phyloP scores from a whole-genome alignment of 129 eudicot species.

The Lonicera japonica region DNA sequence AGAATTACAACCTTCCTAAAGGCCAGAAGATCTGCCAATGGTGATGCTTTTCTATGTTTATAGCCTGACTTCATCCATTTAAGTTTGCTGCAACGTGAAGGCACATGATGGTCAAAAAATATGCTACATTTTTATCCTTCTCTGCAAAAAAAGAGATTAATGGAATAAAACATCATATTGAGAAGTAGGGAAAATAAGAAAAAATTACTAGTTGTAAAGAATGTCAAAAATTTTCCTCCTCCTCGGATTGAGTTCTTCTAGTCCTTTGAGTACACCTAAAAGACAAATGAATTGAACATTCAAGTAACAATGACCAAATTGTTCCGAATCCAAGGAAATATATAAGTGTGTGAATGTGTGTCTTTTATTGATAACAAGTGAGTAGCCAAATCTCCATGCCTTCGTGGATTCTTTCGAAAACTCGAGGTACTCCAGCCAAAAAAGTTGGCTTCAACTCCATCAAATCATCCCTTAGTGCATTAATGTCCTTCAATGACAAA shows the following conservation, averaged over 20 bases:
- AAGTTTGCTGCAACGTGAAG: conserved; percentile 57
- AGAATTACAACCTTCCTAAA: conserved; percentile 64
- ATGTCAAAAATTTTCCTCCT: conserved; percentile 74
- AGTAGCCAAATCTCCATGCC: conserved; percentile 30
- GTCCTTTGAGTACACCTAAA: conserved; percentile 76
- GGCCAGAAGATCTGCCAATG: conserved; percentile 84
- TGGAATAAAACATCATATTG: neutral
- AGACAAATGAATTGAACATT: neutral
- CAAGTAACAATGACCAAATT: neutral
- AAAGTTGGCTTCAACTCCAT: conserved; percentile 92
- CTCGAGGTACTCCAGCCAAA: conserved; percentile 97
- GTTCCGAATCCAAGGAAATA: neutral
- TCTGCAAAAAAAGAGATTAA: neutral
- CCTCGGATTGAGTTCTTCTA: conserved; percentile 77
- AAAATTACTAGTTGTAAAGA: conserved; percentile 69
- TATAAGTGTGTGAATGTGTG: too few relatives aligned
- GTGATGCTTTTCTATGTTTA: conserved; percentile 83
- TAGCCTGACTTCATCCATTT: conserved; percentile 83
- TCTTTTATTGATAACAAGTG: conserved; percentile 1
- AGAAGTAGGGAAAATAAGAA: conserved; percentile 1
- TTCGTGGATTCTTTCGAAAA: conserved; percentile 83
- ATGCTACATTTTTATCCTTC: neutral
- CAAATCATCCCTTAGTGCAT: conserved; percentile 72
- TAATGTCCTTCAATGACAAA: conserved; percentile 45
- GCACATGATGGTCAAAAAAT: neutral